Conservation (phyloP, 495 filamentous ascomycete genomes). For the Oidiodendron maius region DNA sequence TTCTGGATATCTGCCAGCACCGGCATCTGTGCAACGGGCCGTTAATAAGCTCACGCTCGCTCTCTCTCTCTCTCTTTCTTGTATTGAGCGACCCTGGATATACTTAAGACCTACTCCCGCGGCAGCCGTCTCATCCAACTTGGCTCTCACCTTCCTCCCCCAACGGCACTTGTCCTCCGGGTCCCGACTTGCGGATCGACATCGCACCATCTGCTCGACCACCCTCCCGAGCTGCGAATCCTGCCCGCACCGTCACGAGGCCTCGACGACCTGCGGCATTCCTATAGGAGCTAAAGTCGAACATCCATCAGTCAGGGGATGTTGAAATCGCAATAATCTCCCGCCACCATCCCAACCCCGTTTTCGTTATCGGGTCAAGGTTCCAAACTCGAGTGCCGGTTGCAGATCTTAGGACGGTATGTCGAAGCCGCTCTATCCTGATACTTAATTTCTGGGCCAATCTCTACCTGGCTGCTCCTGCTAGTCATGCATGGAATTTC, state of each 20-base stretch:
- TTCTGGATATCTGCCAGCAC: conserved; percentile 6
- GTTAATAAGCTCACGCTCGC: conserved; percentile 13
- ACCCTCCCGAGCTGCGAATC: neutral
- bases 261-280: neutral
- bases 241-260: neutral
- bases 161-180: too few species aligned
- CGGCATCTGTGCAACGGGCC: conserved; percentile 18
- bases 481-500: too few species aligned
- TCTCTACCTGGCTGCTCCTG: too few species aligned
- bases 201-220: neutral
- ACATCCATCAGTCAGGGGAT: neutral
- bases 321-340: conserved; percentile 14
- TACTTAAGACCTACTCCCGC: neutral
- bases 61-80: too few species aligned
- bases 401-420: conserved; percentile 12
- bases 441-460: too few species aligned
- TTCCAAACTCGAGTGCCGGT: conserved; percentile 2
- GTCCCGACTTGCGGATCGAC: conserved; percentile 3
- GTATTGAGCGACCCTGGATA: conserved; percentile 1
- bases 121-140: too few species aligned
- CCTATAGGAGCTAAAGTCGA: neutral
- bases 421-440: too few species aligned
- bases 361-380: conserved; percentile 8
- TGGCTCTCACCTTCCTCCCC: too few species aligned
- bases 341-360: conserved; percentile 9